Evolutionary conservation across 2,329 filamentous ascomycete genomes (phyloP).

Genomic region (Colletotrichum cereale): DNA sequence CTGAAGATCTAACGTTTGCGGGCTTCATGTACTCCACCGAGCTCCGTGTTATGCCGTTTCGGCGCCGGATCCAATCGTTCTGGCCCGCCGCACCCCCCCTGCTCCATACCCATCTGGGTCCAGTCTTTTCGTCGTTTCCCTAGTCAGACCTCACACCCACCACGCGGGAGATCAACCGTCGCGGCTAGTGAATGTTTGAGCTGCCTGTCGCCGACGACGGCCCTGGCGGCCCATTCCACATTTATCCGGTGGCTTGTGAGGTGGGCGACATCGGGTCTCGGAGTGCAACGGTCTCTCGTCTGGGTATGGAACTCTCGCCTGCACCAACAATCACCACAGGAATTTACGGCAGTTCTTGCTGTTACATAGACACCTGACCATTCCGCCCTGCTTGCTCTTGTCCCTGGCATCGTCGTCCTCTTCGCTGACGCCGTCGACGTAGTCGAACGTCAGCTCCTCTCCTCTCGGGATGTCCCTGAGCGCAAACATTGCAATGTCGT

Average conservation of each 20-base stretch:
- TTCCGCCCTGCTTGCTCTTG: conserved; percentile 61
- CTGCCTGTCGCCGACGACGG: not conserved
- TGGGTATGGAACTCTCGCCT: too few relatives aligned
- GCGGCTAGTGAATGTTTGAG: conserved; percentile 23
- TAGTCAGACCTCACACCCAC: not conserved
- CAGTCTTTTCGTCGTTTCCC: not conserved
- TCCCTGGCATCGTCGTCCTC: conserved; percentile 63
- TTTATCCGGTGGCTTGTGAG: not conserved
- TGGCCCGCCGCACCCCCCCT: not conserved
- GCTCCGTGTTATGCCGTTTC: conserved; percentile 11
- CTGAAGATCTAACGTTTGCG: conserved; percentile 7
- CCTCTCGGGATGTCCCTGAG: conserved; percentile 72
- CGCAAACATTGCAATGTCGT: conserved; percentile 83
- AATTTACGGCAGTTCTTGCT: conserved; percentile 75
- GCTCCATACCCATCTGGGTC: not conserved
- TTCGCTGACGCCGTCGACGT: conserved; percentile 74
- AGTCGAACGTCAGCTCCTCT: conserved; percentile 84
- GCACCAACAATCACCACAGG: conserved; percentile 66
- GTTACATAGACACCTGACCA: conserved; percentile 73
- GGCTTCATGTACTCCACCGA: conserved; percentile 16
- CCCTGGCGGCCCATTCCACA: not conserved
- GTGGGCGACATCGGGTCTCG: not conserved
- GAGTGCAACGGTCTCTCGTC: too few relatives aligned
- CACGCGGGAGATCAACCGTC: not conserved
- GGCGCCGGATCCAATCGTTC: conserved; percentile 1